Conservation (phyloP, 192 early-diverging fungal genomes). For the Podila verticillata region DNA sequence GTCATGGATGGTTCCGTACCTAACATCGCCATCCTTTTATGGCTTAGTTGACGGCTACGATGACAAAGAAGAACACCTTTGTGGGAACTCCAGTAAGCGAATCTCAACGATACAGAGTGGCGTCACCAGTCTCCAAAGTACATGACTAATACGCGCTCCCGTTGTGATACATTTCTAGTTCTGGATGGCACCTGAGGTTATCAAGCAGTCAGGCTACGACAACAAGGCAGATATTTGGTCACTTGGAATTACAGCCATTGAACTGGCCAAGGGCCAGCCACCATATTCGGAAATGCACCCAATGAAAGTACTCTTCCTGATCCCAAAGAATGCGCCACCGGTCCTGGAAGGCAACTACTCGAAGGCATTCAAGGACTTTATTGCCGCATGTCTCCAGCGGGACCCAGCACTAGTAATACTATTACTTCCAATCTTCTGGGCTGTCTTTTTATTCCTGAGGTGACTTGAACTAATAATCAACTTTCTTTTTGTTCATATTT, state of each 20-base stretch:
- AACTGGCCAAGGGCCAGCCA: conserved; percentile 92
- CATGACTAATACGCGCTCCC: background rate
- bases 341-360: conserved; percentile 79
- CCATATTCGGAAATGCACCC: conserved; percentile 95
- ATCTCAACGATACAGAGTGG: background rate
- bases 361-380: conserved; percentile 90
- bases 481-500: background rate
- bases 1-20: no score
- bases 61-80: conserved; percentile 97
- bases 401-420: conserved; percentile 74
- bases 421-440: background rate
- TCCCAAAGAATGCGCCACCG: conserved; percentile 92
- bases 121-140: background rate
- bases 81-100: conserved; percentile 93
- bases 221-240: conserved; percentile 99
- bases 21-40: no score
- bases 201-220: conserved; percentile 94
- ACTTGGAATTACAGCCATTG: conserved; percentile 96
- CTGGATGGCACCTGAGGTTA: conserved; percentile 97
- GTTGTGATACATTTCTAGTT: conserved; percentile 51
- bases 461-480: background rate
- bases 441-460: conserved; percentile 1
- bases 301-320: conserved; percentile 94
- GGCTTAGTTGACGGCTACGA: conserved; percentile 77
- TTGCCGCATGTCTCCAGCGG: conserved; percentile 85